phyloP scores from a whole-genome alignment of 2,329 filamentous ascomycete species.

The Cladosporium sp. region DNA sequence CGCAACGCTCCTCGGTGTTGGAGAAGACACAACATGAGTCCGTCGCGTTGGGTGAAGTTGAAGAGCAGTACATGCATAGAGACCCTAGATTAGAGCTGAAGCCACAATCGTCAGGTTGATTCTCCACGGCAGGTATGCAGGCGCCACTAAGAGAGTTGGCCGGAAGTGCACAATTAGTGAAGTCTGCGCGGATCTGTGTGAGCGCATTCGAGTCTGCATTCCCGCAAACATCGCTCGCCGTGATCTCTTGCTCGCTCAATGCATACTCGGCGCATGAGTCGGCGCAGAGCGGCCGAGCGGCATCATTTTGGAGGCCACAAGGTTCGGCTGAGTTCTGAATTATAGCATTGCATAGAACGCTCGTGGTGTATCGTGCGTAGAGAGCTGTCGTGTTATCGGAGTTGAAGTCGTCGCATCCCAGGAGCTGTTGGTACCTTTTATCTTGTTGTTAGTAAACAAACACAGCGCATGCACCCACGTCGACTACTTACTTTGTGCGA shows the following conservation, averaged over 20 bases:
- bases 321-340: slow-evolving; percentile 75
- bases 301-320: slow-evolving; percentile 60
- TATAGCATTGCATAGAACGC: slow-evolving; percentile 86
- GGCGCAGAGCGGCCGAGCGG: slow-evolving; percentile 74
- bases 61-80: slow-evolving; percentile 79
- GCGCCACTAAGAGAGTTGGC: slow-evolving; percentile 66
- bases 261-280: slow-evolving; percentile 83
- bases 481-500: slow-evolving; percentile 60
- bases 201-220: slow-evolving; percentile 59
- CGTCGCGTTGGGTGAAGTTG: slow-evolving; percentile 81
- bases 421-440: slow-evolving; percentile 67
- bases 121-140: slow-evolving; percentile 70
- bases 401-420: slow-evolving; percentile 75
- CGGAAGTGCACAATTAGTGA: slow-evolving; percentile 80
- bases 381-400: slow-evolving; percentile 70
- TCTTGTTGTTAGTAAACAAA: slow-evolving; percentile 29
- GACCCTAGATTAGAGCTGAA: slow-evolving; percentile 66
- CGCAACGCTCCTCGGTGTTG: slow-evolving; percentile 65
- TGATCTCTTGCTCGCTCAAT: slow-evolving; percentile 79
- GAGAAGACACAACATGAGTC: slow-evolving; percentile 91
- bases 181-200: slow-evolving; percentile 81
- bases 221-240: slow-evolving; percentile 69
- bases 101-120: slow-evolving; percentile 84
- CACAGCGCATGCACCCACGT: not conserved
- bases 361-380: slow-evolving; percentile 90